Evolutionary conservation across 768 basidiomycete species (phyloP), one percentile per base, ranked within the genome.

Genomic region (Exidia glandulosa): DNA sequence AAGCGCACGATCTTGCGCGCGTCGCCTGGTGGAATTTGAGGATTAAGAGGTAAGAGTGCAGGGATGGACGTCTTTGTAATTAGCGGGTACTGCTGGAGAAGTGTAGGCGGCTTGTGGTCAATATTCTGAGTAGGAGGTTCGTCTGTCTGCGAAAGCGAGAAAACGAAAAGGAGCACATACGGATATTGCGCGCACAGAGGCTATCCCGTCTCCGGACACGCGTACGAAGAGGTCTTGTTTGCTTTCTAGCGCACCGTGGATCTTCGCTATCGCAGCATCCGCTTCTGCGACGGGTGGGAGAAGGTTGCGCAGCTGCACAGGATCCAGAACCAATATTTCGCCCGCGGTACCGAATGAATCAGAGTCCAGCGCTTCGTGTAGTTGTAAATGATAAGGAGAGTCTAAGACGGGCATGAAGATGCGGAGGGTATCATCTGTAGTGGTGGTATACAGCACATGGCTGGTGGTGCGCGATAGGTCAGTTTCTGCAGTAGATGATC

Each of bases 341-440:
- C 63, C 66, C 34, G 62, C 71, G 59, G 80, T 71, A 16, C 83
- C 66, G 34, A 87, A 81, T n/a, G 84, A 82, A 64, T 78, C 83
- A 7, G 84, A 70, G 67, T 94, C 90, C 54, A 94, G 69, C 2
- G 88, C 79, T 6, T 86, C 82, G 67, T 93, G 91, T 3, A 96
- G 79, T 70, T 95, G 94, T 41, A 96, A 77, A 68, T 83, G 81
- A 63, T 85, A 83, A 13, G 92, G 91, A 16, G 85, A 83, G 69
- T 96, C 94, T 50, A 96, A 74, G 13, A 96, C 90, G 4, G 94
- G 90, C 33, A 89, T 74, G 70, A 90, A 94, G 66, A 96, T 83
- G 27, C 94, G 84, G 34, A 95, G 70, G 3, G 86, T 87, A 1
- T 88, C 82, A 66, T 94, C 89, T 29, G 83, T 81, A 14, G 94